Percentiles rank a stretch among this genome's conserved stretches.
Conservation (phyloP, 1,139 yeast genomes). For the Protomyces inundatus region DNA sequence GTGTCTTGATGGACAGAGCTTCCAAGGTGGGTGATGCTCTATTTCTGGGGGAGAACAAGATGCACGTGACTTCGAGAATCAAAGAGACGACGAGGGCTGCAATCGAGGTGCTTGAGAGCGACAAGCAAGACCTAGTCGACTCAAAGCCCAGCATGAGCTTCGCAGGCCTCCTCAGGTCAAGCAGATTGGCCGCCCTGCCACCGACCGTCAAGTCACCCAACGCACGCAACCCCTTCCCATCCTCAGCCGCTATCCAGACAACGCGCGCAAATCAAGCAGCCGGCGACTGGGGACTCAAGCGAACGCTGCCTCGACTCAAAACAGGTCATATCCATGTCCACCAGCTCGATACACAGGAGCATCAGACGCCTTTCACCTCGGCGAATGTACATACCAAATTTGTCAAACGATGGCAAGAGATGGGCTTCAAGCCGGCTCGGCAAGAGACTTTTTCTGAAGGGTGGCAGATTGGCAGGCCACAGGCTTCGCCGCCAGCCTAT, state of each 20-base stretch:
- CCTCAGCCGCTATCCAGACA: conserved; percentile 11
- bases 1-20: no score
- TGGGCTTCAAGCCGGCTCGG: conserved; percentile 5
- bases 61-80: no score
- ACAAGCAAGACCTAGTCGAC: neutral
- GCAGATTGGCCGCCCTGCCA: conserved; percentile 14
- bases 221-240: conserved; percentile 8
- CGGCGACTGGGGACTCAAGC: conserved; percentile 29
- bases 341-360: conserved; percentile 21
- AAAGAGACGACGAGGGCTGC: no score
- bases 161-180: conserved; percentile 6
- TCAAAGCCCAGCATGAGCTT: neutral
- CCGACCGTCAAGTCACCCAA: conserved; percentile 2
- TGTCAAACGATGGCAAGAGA: conserved; percentile 19
- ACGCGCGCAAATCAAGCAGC: conserved; percentile 8
- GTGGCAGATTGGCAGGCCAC: neutral
- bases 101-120: neutral
- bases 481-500: neutral
- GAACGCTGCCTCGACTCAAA: conserved; percentile 16
- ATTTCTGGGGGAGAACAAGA: no score
- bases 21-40: no score
- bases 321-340: conserved; percentile 15
- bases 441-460: neutral
- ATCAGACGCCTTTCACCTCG: conserved; percentile 21
- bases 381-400: conserved; percentile 9